phyloP scores from a whole-genome alignment of 306 rosid species.

The Urtica urens region DNA sequence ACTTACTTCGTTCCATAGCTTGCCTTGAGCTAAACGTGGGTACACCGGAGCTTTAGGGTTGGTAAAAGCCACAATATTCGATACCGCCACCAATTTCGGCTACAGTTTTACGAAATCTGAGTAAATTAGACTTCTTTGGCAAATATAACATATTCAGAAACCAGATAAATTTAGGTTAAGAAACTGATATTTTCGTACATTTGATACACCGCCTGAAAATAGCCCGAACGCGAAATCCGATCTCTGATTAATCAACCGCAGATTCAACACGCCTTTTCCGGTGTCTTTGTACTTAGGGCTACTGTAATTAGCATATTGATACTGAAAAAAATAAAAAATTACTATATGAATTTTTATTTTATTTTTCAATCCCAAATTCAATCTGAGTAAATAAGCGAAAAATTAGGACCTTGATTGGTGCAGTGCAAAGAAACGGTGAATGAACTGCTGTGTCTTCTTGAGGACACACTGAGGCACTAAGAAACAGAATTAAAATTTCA shows the following conservation, averaged over 20 bases:
- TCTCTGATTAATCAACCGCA: slow-evolving; percentile 90
- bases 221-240: slow-evolving; percentile 71
- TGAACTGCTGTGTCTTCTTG: slow-evolving; percentile 33
- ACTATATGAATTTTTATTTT: neutral
- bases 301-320: slow-evolving; percentile 71
- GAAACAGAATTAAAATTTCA: no score
- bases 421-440: slow-evolving; percentile 65
- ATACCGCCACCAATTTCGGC: slow-evolving; percentile 77
- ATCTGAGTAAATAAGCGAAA: neutral
- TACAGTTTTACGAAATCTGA: slow-evolving; percentile 18
- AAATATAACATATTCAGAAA: no score
- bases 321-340: slow-evolving; percentile 37
- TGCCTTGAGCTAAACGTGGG: slow-evolving; percentile 92
- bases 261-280: slow-evolving; percentile 63
- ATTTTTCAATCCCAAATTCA: neutral
- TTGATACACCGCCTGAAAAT: slow-evolving; percentile 68
- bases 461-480: slow-evolving; percentile 67
- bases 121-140: neutral
- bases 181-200: slow-evolving; percentile 24
- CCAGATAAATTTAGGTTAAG: no score
- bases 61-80: slow-evolving; percentile 44
- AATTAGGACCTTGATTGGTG: slow-evolving; percentile 70
- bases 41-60: slow-evolving; percentile 87
- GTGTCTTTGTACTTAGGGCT: slow-evolving; percentile 37
- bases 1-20: slow-evolving; percentile 77